Evolutionary conservation across 2,329 filamentous ascomycete genomes (phyloP).

Genomic region (Didymella lethalis): DNA sequence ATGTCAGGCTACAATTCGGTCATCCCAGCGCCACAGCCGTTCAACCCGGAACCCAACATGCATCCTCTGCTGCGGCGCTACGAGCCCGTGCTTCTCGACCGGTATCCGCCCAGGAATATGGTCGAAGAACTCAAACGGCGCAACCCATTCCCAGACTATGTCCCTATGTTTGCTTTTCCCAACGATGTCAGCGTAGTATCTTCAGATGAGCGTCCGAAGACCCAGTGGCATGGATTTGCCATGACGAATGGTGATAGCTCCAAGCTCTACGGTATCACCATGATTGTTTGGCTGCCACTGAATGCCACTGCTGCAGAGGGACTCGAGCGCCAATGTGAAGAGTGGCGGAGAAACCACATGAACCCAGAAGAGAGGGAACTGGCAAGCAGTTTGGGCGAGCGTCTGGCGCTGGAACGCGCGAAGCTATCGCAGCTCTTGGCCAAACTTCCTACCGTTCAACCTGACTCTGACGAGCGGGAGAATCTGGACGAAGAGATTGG

Average conservation of each 20-base stretch:
- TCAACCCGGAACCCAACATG: slow-evolving; percentile 90
- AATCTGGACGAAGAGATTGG: slow-evolving; percentile 92
- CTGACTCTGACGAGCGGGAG: slow-evolving; percentile 82
- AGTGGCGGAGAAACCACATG: slow-evolving; percentile 71
- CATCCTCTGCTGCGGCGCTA: slow-evolving; percentile 93
- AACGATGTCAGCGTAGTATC: slow-evolving; percentile 98
- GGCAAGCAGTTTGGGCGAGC: slow-evolving; percentile 87
- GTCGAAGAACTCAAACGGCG: slow-evolving; percentile 80
- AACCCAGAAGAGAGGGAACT: slow-evolving; percentile 89
- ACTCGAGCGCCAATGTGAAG: slow-evolving; percentile 70
- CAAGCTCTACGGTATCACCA: slow-evolving; percentile 88
- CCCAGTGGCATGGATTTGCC: slow-evolving; percentile 99
- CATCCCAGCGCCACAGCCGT: slow-evolving; percentile 89
- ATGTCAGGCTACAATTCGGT: slow-evolving; percentile 98
- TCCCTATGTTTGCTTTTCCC: slow-evolving; percentile 99
- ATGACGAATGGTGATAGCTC: slow-evolving; percentile 95
- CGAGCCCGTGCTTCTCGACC: slow-evolving; percentile 93
- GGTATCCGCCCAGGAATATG: slow-evolving; percentile 86
- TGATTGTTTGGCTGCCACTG: slow-evolving; percentile 92
- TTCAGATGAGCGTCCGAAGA: slow-evolving; percentile 88
- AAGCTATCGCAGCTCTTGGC: slow-evolving; percentile 88
- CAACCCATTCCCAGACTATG: slow-evolving; percentile 92
- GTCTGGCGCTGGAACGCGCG: slow-evolving; percentile 85
- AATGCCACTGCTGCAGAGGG: slow-evolving; percentile 83
- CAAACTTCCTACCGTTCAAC: slow-evolving; percentile 79